Evolutionary conservation across 1,284 basidiomycete genomes (phyloP).

Genomic region (Fomitopsis palustris): DNA sequence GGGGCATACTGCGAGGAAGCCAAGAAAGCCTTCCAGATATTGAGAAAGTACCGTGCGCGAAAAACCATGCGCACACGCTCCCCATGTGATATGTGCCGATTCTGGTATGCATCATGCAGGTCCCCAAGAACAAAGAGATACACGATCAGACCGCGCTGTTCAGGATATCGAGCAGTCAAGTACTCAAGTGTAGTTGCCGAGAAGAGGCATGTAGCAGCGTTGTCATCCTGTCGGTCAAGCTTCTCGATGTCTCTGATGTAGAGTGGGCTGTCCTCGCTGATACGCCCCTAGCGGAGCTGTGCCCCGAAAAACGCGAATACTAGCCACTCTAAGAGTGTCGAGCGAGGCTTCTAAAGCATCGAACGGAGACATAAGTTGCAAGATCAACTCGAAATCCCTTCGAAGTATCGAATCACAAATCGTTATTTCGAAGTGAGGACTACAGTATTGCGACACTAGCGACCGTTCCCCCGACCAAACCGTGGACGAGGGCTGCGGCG

Average conservation of each 20-base stretch:
- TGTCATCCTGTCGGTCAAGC: constrained; percentile 39
- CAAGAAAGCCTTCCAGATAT: constrained; percentile 31
- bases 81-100: constrained; percentile 12
- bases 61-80: constrained; percentile 33
- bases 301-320: no score
- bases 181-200: constrained; percentile 16
- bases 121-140: constrained; percentile 26
- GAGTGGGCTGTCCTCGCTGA: constrained; percentile 19
- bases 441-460: no score
- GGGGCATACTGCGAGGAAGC: constrained; percentile 17
- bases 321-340: no score
- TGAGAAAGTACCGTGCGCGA: constrained; percentile 31
- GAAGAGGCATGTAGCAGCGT: constrained; percentile 32
- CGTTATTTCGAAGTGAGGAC: no score
- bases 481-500: no score
- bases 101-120: constrained; percentile 23
- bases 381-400: no score
- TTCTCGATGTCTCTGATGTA: constrained; percentile 34
- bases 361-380: no score
- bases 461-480: no score
- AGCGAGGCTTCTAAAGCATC: no score
- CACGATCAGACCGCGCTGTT: constrained; percentile 11
- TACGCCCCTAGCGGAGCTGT: no score
- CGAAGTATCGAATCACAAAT: no score
- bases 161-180: constrained; percentile 8